Evolutionary conservation across 352 stramenopile species (phyloP), one percentile per base, ranked within the genome.

Genomic region (Phytophthora capsici): DNA sequence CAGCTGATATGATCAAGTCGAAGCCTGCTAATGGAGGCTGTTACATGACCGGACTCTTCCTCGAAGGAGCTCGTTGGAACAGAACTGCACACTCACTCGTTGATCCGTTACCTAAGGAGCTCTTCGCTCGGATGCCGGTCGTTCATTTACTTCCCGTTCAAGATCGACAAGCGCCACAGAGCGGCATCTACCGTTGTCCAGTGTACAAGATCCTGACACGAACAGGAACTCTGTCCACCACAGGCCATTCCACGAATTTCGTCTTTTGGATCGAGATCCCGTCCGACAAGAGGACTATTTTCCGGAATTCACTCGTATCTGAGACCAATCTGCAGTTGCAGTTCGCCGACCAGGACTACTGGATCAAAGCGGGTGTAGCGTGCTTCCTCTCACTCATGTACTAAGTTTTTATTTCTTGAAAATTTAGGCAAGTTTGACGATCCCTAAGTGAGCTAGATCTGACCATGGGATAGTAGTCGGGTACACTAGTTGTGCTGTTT

Each of bases 201-300:
- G 88, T 98, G 26, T 98, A 98, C 80, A 98, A 98, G 73, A 96
- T 98, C 38, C 82, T 98, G 45, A 98, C 89, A 19, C 78, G 95
- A 45, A 88, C 89, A 50, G 96, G 96, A 25, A 98, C 92, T 34
- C 73, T 99, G 13, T 98, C 93, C 1, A 99, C 96, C 14, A 99
- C 96, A 0, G 96, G 96, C 38, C 96, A 99, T 70, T 98, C 89
- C 30, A 98, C 96, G 22, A 99, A 99, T 82, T 99, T 99, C 77
- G 89, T 99, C 55, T 97, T 98, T 67, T 99, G 95, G 96, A 97
- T 99, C 62, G 94, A 98, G 50, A 85, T 99, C 14, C 96, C 96
- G 30, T 87, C 82, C 17, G 86, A 82, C 63, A 88, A 90, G 47
- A 63, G 49, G 49, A 94, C 76, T 23, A 88, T 86, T 81, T 93